phyloP scores from a whole-genome alignment of 164 flowering plant species.

The Piper longum region DNA sequence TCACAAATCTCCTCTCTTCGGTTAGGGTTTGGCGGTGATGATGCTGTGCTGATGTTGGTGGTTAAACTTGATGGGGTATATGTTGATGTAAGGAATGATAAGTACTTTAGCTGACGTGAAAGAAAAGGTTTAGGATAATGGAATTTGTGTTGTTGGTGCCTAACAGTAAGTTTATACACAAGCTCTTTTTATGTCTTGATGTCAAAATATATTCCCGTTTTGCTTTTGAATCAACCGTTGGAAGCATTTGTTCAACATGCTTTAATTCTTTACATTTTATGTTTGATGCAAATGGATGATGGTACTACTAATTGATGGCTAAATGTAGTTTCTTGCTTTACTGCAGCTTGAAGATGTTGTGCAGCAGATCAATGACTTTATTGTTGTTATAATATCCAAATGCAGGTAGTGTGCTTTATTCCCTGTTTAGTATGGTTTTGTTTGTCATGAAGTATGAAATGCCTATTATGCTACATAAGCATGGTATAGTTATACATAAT shows the following conservation, averaged over 20 bases:
- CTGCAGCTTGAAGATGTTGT: not conserved
- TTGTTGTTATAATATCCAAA: not conserved
- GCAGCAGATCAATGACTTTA: not conserved
- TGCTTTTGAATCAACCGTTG: not conserved
- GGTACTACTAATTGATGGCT: not conserved
- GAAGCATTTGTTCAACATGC: not conserved
- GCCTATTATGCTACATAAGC: not conserved
- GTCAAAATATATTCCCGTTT: too few species aligned
- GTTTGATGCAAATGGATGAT: not conserved
- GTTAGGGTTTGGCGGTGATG: too few species aligned
- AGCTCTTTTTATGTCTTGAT: too few species aligned
- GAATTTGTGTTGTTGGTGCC: not conserved
- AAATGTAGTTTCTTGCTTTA: too few species aligned
- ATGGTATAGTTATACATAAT: not conserved
- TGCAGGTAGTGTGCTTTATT: constrained; percentile 1
- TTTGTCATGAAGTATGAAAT: not conserved
- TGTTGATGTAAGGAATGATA: too few species aligned
- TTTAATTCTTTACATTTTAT: too few species aligned
- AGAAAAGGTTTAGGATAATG: not conserved
- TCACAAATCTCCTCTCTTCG: too few species aligned
- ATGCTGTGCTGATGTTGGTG: too few species aligned
- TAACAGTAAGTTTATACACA: too few species aligned
- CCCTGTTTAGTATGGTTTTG: not conserved
- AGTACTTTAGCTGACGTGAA: too few species aligned
- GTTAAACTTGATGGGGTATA: too few species aligned